Evolutionary conservation across 2,329 filamentous ascomycete genomes (phyloP), one percentile per base, ranked within the genome.

Genomic region (Colletotrichum sp.): DNA sequence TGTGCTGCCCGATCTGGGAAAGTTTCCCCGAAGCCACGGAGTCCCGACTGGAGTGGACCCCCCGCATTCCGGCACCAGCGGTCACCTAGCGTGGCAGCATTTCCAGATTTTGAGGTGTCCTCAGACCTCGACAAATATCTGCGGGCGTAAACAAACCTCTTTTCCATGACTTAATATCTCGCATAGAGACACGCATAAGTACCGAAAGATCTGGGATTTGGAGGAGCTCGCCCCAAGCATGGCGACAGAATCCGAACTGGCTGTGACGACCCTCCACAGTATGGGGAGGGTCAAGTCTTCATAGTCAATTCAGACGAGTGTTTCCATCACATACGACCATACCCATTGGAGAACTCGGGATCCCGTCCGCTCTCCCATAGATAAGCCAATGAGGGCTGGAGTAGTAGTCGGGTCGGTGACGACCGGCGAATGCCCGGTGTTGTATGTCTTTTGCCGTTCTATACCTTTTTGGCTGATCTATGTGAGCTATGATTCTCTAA

Each of bases 141-240:
- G n/a, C 43, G n/a, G 43, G 43, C 43, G 43, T 10, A 52, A 52
- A 52, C 0, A 13, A 52, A 21, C 5, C 2, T 21, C 4, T 52
- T 7, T 21, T 13, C 3, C 12, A 13, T 52, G n/a, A 13, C n/a
- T 52, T 21, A 21, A 52, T 52, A 21, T 21, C 12, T 21, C 9
- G 2, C 0, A 13, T 21, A 7, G 4, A 0, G n/a, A 21, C 13
- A 52, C 10, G n/a, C 10, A 21, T 13, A 21, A 13, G n/a, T 2
- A 21, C 43, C 7, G 3, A 1, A 1, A 48, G 10, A 7, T 52
- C 6, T 21, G n/a, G 43, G 2, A 21, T 7, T 21, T 1, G n/a
- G n/a, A 12, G 43, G 10, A 48, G 43, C n/a, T 1, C 43, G 1
- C 43, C 6, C 3, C 5, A 48, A 2, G 5, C 5, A 52, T 13